Percentiles rank a stretch among this genome's conserved stretches.
These are phyloP conservation scores for Dispira parvispora DNA, from an alignment of 192 early-diverging fungal species.

Conservation along the genomic window DNA sequence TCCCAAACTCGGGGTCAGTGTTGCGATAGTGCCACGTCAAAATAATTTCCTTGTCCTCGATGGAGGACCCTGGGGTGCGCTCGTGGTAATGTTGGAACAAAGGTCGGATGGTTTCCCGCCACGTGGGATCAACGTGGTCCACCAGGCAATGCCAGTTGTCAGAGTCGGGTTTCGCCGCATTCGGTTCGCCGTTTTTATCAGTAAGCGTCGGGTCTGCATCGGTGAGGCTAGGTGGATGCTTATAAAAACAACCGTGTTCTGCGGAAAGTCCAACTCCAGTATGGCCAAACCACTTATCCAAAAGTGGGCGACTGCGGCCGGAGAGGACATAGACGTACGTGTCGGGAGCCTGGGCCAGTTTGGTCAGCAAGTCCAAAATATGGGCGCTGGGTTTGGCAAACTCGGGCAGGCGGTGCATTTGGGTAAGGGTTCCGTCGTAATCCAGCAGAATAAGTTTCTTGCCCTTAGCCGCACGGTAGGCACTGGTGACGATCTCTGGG, in stretches of 20 bases:
- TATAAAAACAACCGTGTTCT: slow-evolving; percentile 97
- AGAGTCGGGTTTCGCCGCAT: slow-evolving; percentile 1
- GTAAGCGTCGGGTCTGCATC: slow-evolving; percentile 27
- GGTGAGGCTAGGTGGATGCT: slow-evolving; percentile 61
- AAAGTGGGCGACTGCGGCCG: slow-evolving; percentile 72
- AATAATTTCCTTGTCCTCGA: slow-evolving; percentile 99
- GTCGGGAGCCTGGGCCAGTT: slow-evolving; percentile 54
- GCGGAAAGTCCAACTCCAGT: slow-evolving; percentile 82
- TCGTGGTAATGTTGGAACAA: slow-evolving; percentile 96
- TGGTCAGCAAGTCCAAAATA: slow-evolving; percentile 48
- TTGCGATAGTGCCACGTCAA: slow-evolving; percentile 97
- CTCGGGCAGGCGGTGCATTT: slow-evolving; percentile 74
- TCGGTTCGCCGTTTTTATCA: neutral
- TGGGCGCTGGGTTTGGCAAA: slow-evolving; percentile 76
- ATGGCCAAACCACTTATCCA: slow-evolving; percentile 83
- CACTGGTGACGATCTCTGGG: neutral
- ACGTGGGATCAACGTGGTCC: slow-evolving; percentile 76
- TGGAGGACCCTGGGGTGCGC: slow-evolving; percentile 90
- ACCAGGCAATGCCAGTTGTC: slow-evolving; percentile 74
- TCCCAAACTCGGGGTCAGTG: slow-evolving; percentile 86
- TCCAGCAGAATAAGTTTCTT: slow-evolving; percentile 72
- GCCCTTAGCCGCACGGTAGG: slow-evolving; percentile 1
- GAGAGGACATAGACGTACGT: slow-evolving; percentile 92
- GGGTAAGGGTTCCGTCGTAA: slow-evolving; percentile 92
- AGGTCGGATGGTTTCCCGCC: slow-evolving; percentile 84